A percentile compares a stretch with the other conserved stretches of the same genome.
Conservation (phyloP, 495 filamentous ascomycete genomes). For the Neurospora sp. region DNA sequence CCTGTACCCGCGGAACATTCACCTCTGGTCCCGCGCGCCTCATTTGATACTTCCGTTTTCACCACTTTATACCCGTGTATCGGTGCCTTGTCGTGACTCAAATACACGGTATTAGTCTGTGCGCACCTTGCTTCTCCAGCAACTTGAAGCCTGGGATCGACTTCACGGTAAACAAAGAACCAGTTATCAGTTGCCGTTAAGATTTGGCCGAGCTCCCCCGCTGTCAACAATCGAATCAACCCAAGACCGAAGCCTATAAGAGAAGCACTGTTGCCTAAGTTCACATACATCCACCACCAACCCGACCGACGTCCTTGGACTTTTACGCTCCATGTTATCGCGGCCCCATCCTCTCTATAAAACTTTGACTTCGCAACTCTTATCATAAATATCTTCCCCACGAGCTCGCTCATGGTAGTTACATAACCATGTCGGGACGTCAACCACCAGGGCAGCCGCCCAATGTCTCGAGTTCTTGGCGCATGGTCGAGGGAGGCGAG, state of each 20-base stretch:
- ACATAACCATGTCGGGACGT: neutral
- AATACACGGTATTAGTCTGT: slow-evolving; percentile 1
- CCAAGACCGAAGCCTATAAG: neutral
- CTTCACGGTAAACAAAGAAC: neutral
- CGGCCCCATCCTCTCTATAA: neutral
- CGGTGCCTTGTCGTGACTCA: slow-evolving; percentile 11
- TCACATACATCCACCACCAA: neutral
- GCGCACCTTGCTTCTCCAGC: neutral
- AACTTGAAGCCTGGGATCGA: neutral
- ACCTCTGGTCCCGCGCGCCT: neutral
- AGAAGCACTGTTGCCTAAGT: neutral
- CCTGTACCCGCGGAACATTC: neutral
- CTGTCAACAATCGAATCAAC: neutral
- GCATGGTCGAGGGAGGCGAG: slow-evolving; percentile 39
- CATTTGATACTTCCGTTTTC: neutral
- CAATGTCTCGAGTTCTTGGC: slow-evolving; percentile 37
- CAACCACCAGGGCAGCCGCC: neutral
- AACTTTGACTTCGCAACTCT: neutral
- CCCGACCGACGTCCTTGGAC: neutral
- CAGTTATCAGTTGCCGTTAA: neutral
- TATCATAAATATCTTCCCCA: neutral
- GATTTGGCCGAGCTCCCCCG: neutral
- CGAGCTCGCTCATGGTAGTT: neutral
- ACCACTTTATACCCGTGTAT: neutral
- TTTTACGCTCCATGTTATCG: neutral